Evolutionary conservation across 768 basidiomycete genomes (phyloP).

Genomic region (Lanmaoa pseudosensibilis): DNA sequence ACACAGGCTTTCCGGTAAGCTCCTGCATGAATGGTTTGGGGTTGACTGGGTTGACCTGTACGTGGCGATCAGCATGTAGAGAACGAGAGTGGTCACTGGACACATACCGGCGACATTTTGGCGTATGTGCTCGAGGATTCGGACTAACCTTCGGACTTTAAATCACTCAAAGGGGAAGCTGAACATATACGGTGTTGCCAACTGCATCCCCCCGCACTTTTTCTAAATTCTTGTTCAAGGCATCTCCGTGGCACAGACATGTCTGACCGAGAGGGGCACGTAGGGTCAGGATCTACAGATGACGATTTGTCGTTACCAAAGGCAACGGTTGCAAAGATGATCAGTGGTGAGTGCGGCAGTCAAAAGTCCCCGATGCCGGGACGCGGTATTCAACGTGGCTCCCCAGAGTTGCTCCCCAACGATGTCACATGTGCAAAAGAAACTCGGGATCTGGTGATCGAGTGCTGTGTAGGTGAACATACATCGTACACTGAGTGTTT

Average conservation of each 20-base stretch:
- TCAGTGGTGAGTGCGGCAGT: slow-evolving; percentile 59
- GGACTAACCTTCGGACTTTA: slow-evolving; percentile 38
- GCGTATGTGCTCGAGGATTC: not conserved
- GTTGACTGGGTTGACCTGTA: slow-evolving; percentile 88
- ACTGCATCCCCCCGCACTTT: not conserved
- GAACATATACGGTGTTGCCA: not conserved
- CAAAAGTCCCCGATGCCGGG: not conserved
- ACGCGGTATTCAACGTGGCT: slow-evolving; percentile 6
- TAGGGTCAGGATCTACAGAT: slow-evolving; percentile 65
- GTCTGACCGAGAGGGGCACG: slow-evolving; percentile 88
- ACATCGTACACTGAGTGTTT: slow-evolving; percentile 4
- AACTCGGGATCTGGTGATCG: slow-evolving; percentile 93
- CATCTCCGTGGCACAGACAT: slow-evolving; percentile 42
- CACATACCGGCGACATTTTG: slow-evolving; percentile 21
- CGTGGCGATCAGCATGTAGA: slow-evolving; percentile 11
- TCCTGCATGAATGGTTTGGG: slow-evolving; percentile 99
- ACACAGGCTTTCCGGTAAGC: slow-evolving; percentile 95
- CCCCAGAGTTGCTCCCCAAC: slow-evolving; percentile 79
- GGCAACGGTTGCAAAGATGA: slow-evolving; percentile 97
- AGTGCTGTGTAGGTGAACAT: slow-evolving; percentile 97
- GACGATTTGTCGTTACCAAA: slow-evolving; percentile 95
- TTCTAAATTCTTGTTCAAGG: not conserved
- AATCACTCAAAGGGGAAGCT: slow-evolving; percentile 26
- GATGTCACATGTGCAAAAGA: slow-evolving; percentile 93
- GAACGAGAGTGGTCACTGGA: not conserved